Evolutionary conservation across 1,139 yeast genomes (phyloP), one percentile per base, ranked within the genome.

Genomic region (Tardiomyces depauwii): DNA sequence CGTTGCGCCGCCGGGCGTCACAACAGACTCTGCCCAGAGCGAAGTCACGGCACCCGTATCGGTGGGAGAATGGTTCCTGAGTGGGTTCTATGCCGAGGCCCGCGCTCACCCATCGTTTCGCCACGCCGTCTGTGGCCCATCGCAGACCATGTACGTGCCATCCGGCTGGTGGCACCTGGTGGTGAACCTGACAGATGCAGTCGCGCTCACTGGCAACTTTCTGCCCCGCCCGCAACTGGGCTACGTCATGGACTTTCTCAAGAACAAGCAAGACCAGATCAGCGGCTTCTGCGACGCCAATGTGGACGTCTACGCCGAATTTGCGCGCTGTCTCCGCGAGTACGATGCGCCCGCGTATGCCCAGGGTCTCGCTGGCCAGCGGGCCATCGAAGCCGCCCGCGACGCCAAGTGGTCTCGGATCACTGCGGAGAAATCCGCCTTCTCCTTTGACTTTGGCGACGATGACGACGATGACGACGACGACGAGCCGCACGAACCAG

Each of bases 101-200:
- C 49, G 58, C 18, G 56, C 57, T 11, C 64, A 46, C 1, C 57
- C 57, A 2, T 66, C 69, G 30, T 81, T 86, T 51, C 61, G 71
- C 40, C 77, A 87, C 19, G 93, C 86, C 1, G 69, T 87, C 12
- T 82, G 94, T 0, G 78, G 78, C 53, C 84, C 89, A 0, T 91
- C 91, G 5, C 94, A 88, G 61, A 81, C 87, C 53, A 76, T 87
- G 74, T 78, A 83, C 59, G 96, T 88, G 4, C 96, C 96, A 2
- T 74, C 89, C 18, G 94, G 95, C 1, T 88, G 96, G 96, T 88
- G 96, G 96, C 96, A 88, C 66, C 70, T 80, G 40, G 96, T 88
- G 23, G 84, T 87, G 21, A 88, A 88, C 57, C 60, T 88, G 23
- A 87, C 82, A 50, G 89, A 83, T 56, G 72, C 82, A 16, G 89